Evolutionary conservation across 176 grass and related monocot genomes (phyloP), one percentile per base, ranked within the genome.

Genomic region (Alloteropsis semialata): DNA sequence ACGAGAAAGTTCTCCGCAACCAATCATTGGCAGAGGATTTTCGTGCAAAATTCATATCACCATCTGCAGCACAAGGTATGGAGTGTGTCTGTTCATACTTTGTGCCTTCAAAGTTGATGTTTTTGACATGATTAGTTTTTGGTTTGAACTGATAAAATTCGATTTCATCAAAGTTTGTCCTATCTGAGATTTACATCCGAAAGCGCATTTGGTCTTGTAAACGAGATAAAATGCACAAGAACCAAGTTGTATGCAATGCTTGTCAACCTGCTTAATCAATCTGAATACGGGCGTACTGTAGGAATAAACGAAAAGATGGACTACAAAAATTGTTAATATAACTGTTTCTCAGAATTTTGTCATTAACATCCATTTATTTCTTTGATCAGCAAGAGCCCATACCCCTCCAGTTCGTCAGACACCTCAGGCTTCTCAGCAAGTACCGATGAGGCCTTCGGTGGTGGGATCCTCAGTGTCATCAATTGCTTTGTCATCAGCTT

Each of bases 1-100:
- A 88, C 39, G 82, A 69, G 44, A 95, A 95, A 91, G 87, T 98
- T 80, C 58, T 74, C 22, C 65, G 91, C 24, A 95, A 95, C 79
- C 96, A 98, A 85, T 84, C 89, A 78, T 54, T 98, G 67, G 90
- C 92, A 32, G 96, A 95, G 32, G 90, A 98, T 84, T 98, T 98
- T 85, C 86, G 90, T 57, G 84, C 84, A 48, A 98, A 98, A 90
- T 98, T 95, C 62, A 84, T 95, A 82, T 92, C 92, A 45, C 69
- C 78, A 65, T 86, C 87, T 49, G 84, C 76, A 76, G 33, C 48
- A 28, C 81, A 88, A 67, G 86, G 90, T 89, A 88, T 49, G 64
- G 33, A 77, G 41, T 17, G 28, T 66, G 57, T 43, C 38, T 11
- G 64, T 82, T 81, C 50, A 66, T 37, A 55, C 27, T 62, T 56